Evolutionary conservation across 2,329 filamentous ascomycete species (phyloP).

Genomic region (Polychaeton citri): DNA sequence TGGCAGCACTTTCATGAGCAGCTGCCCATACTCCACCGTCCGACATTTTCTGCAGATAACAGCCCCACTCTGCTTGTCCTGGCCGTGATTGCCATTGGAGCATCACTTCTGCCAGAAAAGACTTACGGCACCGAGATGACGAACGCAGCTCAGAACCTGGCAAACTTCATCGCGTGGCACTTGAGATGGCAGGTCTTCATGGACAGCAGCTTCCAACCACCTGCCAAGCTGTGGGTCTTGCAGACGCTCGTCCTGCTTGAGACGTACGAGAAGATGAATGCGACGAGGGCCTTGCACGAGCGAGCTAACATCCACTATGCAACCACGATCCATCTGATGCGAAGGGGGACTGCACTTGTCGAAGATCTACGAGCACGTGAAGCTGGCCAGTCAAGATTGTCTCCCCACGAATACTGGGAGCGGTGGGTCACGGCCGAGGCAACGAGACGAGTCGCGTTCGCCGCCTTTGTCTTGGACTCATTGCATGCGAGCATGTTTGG

Average conservation of each 20-base stretch:
- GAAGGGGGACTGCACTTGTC: conserved; percentile 45
- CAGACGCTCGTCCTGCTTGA: conserved; percentile 77
- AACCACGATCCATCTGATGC: conserved; percentile 81
- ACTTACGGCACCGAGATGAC: conserved; percentile 58
- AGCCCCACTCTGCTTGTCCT: conserved; percentile 69
- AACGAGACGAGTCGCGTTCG: conserved; percentile 72
- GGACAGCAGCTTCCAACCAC: conserved; percentile 69
- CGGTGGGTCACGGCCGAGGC: conserved; percentile 86
- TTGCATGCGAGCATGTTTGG: conserved; percentile 94
- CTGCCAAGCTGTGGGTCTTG: conserved; percentile 84
- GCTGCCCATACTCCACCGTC: conserved; percentile 77
- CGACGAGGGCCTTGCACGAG: conserved; percentile 75
- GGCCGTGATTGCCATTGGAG: conserved; percentile 77
- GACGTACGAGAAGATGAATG: conserved; percentile 89
- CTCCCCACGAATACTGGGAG: conserved; percentile 77
- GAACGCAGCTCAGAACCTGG: conserved; percentile 61
- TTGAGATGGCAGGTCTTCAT: conserved; percentile 85
- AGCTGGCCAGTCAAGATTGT: conserved; percentile 16
- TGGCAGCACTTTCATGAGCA: conserved; percentile 88
- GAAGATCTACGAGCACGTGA: conserved; percentile 21
- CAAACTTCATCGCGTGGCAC: conserved; percentile 78
- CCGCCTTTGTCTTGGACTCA: conserved; percentile 80
- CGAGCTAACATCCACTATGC: conserved; percentile 87
- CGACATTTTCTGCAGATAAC: conserved; percentile 73
- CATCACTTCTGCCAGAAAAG: conserved; percentile 63